Conservation (phyloP, 768 basidiomycete genomes). For the Auricularia heimuer region DNA sequence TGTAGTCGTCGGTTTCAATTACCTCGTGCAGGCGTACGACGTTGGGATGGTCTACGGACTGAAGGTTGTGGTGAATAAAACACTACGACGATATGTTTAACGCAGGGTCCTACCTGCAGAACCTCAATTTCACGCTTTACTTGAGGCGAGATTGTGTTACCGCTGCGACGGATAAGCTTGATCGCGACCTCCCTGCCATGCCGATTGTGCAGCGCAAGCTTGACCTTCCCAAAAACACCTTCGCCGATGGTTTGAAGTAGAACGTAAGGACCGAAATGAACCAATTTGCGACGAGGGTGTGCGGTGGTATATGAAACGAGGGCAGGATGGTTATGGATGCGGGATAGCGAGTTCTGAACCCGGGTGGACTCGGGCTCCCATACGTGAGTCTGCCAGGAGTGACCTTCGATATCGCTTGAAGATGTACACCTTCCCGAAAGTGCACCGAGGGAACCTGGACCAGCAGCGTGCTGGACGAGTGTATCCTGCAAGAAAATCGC, state of each 20-base stretch:
- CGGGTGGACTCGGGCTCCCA: no score
- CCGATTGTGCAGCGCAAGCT: slow-evolving; percentile 35
- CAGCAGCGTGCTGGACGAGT: no score
- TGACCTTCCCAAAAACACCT: slow-evolving; percentile 43
- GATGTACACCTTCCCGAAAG: no score
- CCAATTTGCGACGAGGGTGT: slow-evolving; percentile 77
- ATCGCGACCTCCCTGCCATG: slow-evolving; percentile 39
- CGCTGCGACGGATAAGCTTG: slow-evolving; percentile 62
- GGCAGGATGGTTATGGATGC: no score
- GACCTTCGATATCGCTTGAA: no score
- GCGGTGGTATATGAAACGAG: no score
- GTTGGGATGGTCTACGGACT: slow-evolving; percentile 92
- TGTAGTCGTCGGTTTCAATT: slow-evolving; percentile 99
- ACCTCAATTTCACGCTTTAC: slow-evolving; percentile 98
- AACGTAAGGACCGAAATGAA: slow-evolving; percentile 91
- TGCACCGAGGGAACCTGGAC: no score
- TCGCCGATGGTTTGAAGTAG: slow-evolving; percentile 61
- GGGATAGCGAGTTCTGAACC: no score
- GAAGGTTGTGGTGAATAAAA: slow-evolving; percentile 41
- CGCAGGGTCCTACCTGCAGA: slow-evolving; percentile 32
- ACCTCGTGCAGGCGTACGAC: slow-evolving; percentile 97
- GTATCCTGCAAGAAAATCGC: no score
- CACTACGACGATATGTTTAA: slow-evolving; percentile 13
- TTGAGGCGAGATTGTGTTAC: slow-evolving; percentile 77
- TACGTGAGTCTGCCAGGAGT: no score